Evolutionary conservation across 306 rosid species (phyloP), one percentile per base, ranked within the genome.

Genomic region (Acacia melanoxylon): DNA sequence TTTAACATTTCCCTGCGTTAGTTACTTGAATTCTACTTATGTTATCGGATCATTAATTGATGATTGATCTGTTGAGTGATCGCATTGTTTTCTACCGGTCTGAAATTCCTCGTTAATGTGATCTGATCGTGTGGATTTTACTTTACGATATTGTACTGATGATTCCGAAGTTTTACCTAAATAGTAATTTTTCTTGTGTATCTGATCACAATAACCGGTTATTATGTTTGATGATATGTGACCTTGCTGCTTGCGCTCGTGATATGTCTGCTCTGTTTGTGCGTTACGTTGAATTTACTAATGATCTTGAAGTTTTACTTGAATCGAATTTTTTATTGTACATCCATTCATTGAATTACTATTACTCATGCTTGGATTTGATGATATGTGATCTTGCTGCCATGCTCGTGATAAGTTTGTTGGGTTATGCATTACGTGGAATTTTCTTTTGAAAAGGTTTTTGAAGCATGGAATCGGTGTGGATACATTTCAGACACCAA

Each of bases 81-180:
- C n/a, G n/a, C n/a, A n/a, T 83, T 76, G 54, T 81, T 27, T 33
- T 10, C 74, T 73, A 77, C 77, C 77, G 52, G 61, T 68, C 62
- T 49, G 35, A n/a, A 76, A 22, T 70, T 45, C 56, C 46, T 11
- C 9, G 12, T 76, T 42, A 45, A 2, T 51, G 6, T 68, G 68
- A 81, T 84, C 81, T 74, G 56, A 51, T 68, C 19, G 17, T 45
- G 20, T 25, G 12, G 27, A 15, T 25, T 79, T 65, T 62, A 42
- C 48, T 19, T 17, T 54, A 20, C 35, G 22, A 12, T 41, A 31
- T 66, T 20, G 9, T 29, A 45, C 25, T 69, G 14, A 42, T 42
- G 44, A 25, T 16, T 27, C n/a, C 59, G 33, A 31, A 31, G 67
- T 78, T 65, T 75, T 48, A 11, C 72, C 35, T 62, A 29, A 62